These are phyloP conservation scores for Blepharisma undulans DNA, from an alignment of 169 alveolate genomes.

Conservation along the genomic window DNA sequence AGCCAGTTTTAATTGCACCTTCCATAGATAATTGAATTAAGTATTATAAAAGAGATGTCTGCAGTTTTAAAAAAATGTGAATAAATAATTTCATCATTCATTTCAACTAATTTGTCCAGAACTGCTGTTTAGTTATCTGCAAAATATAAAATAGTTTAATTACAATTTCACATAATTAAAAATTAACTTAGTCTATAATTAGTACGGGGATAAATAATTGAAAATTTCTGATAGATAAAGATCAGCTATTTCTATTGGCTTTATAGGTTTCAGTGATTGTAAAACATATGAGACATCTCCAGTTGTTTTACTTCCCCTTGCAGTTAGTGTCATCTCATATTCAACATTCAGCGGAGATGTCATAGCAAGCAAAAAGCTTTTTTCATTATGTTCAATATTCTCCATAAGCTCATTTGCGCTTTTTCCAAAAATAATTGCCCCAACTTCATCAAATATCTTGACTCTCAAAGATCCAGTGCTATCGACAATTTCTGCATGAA, in stretches of 20 bases:
- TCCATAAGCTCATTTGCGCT: neutral
- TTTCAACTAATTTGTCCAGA: neutral
- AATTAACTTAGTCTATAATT: neutral
- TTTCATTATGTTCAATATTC: neutral
- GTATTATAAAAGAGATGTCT: too few relatives aligned
- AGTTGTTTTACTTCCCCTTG: neutral
- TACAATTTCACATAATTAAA: too few relatives aligned
- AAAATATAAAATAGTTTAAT: too few relatives aligned
- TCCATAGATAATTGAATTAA: neutral
- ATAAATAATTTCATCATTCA: neutral
- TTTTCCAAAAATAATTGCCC: neutral
- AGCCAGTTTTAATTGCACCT: conserved; percentile 32
- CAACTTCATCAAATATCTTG: neutral
- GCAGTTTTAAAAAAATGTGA: neutral
- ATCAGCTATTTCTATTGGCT: neutral
- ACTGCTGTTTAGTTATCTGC: too few relatives aligned
- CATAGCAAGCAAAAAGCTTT: neutral
- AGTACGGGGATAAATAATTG: neutral
- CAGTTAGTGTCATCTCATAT: neutral
- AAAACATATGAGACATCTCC: neutral
- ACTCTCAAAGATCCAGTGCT: neutral
- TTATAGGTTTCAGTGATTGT: neutral
- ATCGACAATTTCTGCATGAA: neutral
- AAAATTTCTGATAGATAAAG: neutral
- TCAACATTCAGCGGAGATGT: neutral